These are phyloP conservation scores for Evansstolkia leycettana DNA, from an alignment of 495 filamentous ascomycete species.

Conservation along the genomic window DNA sequence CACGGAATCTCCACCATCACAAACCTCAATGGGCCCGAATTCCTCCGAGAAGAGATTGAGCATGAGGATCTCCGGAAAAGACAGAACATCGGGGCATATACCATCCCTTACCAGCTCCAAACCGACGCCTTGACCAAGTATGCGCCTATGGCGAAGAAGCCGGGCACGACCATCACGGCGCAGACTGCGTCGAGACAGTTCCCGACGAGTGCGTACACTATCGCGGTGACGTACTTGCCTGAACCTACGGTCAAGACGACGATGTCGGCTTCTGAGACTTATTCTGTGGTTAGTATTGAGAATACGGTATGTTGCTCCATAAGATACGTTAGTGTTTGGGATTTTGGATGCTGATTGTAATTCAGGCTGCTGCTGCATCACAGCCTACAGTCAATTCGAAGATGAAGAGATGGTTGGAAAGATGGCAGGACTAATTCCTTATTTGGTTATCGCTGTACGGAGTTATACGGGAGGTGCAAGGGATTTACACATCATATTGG, in stretches of 20 bases:
- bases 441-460: neutral
- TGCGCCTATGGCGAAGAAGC: constrained; percentile 60
- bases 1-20: constrained; percentile 28
- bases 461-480: neutral
- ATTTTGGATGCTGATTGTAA: too few relatives aligned
- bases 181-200: constrained; percentile 41
- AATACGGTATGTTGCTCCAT: constrained; percentile 47
- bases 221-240: constrained; percentile 46
- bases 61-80: constrained; percentile 21
- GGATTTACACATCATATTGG: neutral
- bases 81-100: constrained; percentile 23
- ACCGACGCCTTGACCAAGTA: constrained; percentile 51
- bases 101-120: constrained; percentile 49
- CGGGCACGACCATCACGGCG: constrained; percentile 51
- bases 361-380: constrained; percentile 25
- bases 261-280: constrained; percentile 46
- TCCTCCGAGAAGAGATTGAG: constrained; percentile 6
- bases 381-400: constrained; percentile 17
- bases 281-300: constrained; percentile 40
- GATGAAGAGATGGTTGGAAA: constrained; percentile 23
- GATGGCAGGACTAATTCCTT: constrained; percentile 17
- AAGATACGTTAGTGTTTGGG: too few relatives aligned
- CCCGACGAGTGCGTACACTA: constrained; percentile 47
- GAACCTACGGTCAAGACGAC: constrained; percentile 47
- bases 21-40: constrained; percentile 29